Evolutionary conservation across 1,139 yeast species (phyloP).

Genomic region (Suhomyces terraborum): DNA sequence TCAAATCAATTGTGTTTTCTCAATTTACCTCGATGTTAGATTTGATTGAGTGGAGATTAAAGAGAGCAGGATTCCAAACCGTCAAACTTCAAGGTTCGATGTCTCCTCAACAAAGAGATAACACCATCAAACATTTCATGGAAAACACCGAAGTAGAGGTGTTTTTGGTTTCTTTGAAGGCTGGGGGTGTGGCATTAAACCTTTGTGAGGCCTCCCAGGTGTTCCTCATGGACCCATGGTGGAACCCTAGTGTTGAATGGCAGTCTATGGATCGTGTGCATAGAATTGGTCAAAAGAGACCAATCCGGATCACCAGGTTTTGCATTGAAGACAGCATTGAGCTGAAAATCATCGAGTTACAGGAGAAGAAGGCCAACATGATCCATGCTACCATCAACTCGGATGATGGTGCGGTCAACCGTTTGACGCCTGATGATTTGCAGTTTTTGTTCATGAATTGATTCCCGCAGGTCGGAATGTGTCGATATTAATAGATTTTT

Average conservation of each 20-base stretch:
- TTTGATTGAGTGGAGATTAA: slow-evolving; percentile 90
- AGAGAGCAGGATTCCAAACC: slow-evolving; percentile 90
- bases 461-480: slow-evolving; percentile 2
- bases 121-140: slow-evolving; percentile 87
- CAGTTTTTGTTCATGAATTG: slow-evolving; percentile 86
- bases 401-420: slow-evolving; percentile 86
- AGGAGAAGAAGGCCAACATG: slow-evolving; percentile 97
- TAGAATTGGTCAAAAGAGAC: slow-evolving; percentile 93
- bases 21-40: slow-evolving; percentile 97
- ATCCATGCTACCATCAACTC: slow-evolving; percentile 92
- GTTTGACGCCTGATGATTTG: slow-evolving; percentile 88
- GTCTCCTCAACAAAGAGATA: slow-evolving; percentile 94
- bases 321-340: slow-evolving; percentile 97
- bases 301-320: slow-evolving; percentile 88
- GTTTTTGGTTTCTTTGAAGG: slow-evolving; percentile 89
- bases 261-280: slow-evolving; percentile 98
- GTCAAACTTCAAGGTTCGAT: slow-evolving; percentile 94
- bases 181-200: slow-evolving; percentile 97
- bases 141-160: slow-evolving; percentile 90
- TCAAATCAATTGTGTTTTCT: slow-evolving; percentile 93
- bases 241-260: slow-evolving; percentile 99
- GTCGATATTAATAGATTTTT: too few relatives aligned
- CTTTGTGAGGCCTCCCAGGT: slow-evolving; percentile 97
- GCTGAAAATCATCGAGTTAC: slow-evolving; percentile 90
- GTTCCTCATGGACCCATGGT: slow-evolving; percentile 95